Conservation (phyloP, 116 monocot genomes). For the Posidonia oceanica region DNA sequence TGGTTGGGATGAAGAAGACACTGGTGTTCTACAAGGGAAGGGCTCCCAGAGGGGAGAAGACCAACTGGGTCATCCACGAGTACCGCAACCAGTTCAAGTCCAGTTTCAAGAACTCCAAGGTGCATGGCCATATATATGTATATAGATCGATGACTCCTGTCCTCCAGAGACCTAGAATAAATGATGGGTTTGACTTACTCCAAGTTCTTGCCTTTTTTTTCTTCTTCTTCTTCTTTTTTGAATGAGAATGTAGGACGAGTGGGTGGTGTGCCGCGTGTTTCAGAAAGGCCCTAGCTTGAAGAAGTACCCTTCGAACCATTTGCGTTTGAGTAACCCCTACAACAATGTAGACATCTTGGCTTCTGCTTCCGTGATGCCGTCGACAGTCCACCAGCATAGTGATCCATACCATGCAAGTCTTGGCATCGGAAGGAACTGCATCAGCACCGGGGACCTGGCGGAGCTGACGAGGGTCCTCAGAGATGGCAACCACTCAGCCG, state of each 20-base stretch:
- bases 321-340: conserved; percentile 20
- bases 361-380: conserved; percentile 4
- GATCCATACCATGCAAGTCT: conserved; percentile 17
- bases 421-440: conserved; percentile 10
- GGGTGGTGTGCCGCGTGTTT: conserved; percentile 89
- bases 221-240: background rate
- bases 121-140: background rate
- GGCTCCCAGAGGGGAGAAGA: conserved; percentile 67
- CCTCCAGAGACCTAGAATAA: too few species aligned
- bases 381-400: conserved; percentile 20
- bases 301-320: conserved; percentile 36
- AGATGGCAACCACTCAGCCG: background rate
- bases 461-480: conserved; percentile 41
- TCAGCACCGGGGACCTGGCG: conserved; percentile 17
- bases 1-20: conserved; percentile 75
- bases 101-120: conserved; percentile 26
- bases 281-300: conserved; percentile 63
- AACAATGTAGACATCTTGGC: conserved; percentile 5
- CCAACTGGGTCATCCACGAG: conserved; percentile 77
- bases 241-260: conserved; percentile 53
- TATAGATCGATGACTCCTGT: too few species aligned
- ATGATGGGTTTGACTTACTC: too few species aligned
- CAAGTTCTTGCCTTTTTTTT: background rate
- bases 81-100: conserved; percentile 37
- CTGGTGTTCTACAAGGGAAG: conserved; percentile 71